phyloP scores from a whole-genome alignment of 192 early-diverging fungal genomes.

The Chytriomyces confervae region DNA sequence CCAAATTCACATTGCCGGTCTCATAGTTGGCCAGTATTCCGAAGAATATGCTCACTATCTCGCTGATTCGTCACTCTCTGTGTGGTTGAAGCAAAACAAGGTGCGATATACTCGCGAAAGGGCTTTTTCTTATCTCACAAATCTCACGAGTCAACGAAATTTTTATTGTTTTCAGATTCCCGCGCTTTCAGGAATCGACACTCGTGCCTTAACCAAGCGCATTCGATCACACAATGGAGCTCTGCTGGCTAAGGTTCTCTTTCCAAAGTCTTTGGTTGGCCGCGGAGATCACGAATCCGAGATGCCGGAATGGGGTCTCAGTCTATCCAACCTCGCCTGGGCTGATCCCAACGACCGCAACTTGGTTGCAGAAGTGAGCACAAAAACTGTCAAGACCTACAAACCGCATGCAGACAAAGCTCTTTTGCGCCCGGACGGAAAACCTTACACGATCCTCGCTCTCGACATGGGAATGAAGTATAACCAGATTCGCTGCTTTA shows the following conservation, averaged over 20 bases:
- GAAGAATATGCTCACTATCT: constrained; percentile 93
- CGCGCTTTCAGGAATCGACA: constrained; percentile 94
- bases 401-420: constrained; percentile 65
- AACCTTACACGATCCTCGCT: constrained; percentile 84
- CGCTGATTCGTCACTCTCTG: constrained; percentile 79
- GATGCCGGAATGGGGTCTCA: constrained; percentile 34
- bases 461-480: constrained; percentile 99
- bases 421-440: constrained; percentile 59
- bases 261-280: constrained; percentile 66
- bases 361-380: constrained; percentile 95
- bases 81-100: constrained; percentile 92
- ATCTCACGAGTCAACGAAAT: too few relatives aligned
- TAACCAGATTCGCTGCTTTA: constrained; percentile 99
- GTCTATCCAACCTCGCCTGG: constrained; percentile 86
- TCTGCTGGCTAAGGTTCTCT: constrained; percentile 88
- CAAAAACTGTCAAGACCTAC: constrained; percentile 80
- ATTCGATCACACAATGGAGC: constrained; percentile 88
- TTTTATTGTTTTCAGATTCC: constrained; percentile 57
- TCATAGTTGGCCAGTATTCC: constrained; percentile 91
- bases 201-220: constrained; percentile 95
- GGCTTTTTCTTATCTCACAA: too few relatives aligned
- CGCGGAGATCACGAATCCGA: constrained; percentile 16
- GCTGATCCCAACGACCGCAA: constrained; percentile 92
- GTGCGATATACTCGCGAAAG: neutral
- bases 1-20: constrained; percentile 91